Evolutionary conservation across 2,329 filamentous ascomycete genomes (phyloP), one percentile per base, ranked within the genome.

Genomic region (Cytospora leucostoma): DNA sequence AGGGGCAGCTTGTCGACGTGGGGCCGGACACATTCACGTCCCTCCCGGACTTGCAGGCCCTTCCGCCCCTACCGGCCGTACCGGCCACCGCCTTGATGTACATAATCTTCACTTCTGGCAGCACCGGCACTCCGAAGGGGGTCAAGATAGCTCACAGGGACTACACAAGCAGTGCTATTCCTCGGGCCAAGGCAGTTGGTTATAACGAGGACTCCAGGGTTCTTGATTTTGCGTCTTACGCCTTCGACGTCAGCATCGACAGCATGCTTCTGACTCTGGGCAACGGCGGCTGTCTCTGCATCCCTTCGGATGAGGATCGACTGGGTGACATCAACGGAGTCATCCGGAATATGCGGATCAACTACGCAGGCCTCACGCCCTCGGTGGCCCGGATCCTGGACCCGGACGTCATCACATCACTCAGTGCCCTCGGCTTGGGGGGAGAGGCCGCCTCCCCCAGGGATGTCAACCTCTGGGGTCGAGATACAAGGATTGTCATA

Each of bases 41-140:
- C 3, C 5, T 50, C 10, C 33, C 47, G 12, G 37, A 61, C 2
- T 17, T 37, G 1, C 32, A 40, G 4, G 10, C 17, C 2, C 37
- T 37, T 2, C 49, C 54, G n/a, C 13, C 19, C 7, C 67, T 76
- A 6, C 68, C 68, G 0, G 61, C 70, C 27, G 62, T 66, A 15
- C 66, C 66, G 5, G 40, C 66, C 3, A 59, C 61, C 4, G 59
- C 67, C 17, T 34, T 69, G n/a, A 68, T 72, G 60, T 74, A 72
- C 51, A 78, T 82, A 65, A 79, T 84, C 66, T 85, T 84, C 70
- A 85, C 83, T 5, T 84, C 82, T 2, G 83, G 83, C n/a, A 84
- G 78, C 33, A 85, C 83, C 0, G 83, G 83, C 5, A 74, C 73
- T 15, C 83, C 83, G 0, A 86, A 86, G 70, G 82, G 82, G n/a